Base-by-base conservation (phyloP, 2,329 filamentous ascomycete genomes). In the Diplocarpon mali region DNA sequence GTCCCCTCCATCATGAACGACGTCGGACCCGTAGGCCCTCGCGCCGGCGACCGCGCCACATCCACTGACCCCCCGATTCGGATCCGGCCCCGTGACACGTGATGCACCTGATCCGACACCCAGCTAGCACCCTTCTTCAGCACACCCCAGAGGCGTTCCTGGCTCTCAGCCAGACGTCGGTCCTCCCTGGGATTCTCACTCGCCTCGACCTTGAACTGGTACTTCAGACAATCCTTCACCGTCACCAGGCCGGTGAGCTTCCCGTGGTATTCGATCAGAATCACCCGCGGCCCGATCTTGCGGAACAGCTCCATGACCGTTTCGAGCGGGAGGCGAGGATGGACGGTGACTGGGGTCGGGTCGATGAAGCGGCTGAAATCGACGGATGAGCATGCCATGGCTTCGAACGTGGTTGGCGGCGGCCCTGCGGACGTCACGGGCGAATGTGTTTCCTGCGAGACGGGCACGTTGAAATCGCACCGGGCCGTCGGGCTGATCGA, bases 261-360 rank as follows among this genome's bases (percentile, higher is more conserved):
- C 12, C 92, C 92, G 47, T 85, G 83, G 60, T 95, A 83, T 63
- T 98, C 92, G 32, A 95, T 83, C 3, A 98, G 72, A 40, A 98
- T 90, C 5, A 95, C 88, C 1, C 92, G 78, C 0, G 90, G 92
- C 0, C 92, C 92, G 62, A 98, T 93, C 68, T 96, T 98, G 63
- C 90, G 90, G 70, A 98, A 98, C 10, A 98, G 72, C 60, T 98
- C 92, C 88, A 98, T 95, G 28, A 94, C 90, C 0, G 92, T 98
- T 65, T 98, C 92, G 0, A 98, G 77, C 0, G 90, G 85, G 1
- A 96, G 76, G 1, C 87, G 80, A 0, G 92, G 92, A 60, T 98
- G 92, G 1, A 89, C 89, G 0, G 88, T 85, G 2, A 98, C 77
- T 0, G 92, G 92, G 0, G 89, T 94, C 8, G 81, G 74, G 61